Base-by-base conservation (phyloP, 2,329 filamentous ascomycete species). In the Cladorrhinum sp. region DNA sequence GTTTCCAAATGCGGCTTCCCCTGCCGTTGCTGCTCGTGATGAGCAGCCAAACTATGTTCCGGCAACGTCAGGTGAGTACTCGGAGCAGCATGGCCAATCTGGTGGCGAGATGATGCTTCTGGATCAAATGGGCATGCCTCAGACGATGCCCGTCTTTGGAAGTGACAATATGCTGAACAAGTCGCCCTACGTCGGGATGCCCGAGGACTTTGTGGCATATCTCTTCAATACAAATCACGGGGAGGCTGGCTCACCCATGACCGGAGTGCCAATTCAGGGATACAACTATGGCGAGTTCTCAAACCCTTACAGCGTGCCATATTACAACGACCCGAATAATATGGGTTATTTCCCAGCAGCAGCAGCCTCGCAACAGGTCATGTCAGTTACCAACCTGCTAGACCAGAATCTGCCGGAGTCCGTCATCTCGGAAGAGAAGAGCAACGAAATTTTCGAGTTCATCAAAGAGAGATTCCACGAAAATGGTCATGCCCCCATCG, bases 181-280 rank as follows among this genome's bases (percentile, higher is more conserved):
- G 60, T 96, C 92, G 2, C 92, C 93, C 0, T 93, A 93, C 71
- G 81, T 83, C 3, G 88, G 89, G 8, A 90, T 96, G 78, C 89
- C 91, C 0, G 91, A 96, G 70, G 92, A 96, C 70, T 95, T 95
- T 69, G 88, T 93, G 65, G 87, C 89, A 4, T 96, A 90, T 80
- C 75, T 96, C 24, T 96, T 96, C 75, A 93, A 90, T 70, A 87
- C 86, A 4, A n/a, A n/a, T 36, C 78, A 83, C 16, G 77, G 83
- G 27, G 41, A 45, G 18, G 80, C 82, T 24, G 78, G 75, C 12
- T 79, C 78, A 3, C 82, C 84, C 7, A 77, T 85, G 66, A 78
- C 77, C 18, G 82, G 82, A 10, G 74, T 84, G 62, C 73, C 81
- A 61, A 77, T 79, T 22, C 78, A 76, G 62, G 74, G 71, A 29